Evolutionary conservation across 192 early-diverging fungal genomes (phyloP).

Genomic region (Umbelopsis ramanniana): DNA sequence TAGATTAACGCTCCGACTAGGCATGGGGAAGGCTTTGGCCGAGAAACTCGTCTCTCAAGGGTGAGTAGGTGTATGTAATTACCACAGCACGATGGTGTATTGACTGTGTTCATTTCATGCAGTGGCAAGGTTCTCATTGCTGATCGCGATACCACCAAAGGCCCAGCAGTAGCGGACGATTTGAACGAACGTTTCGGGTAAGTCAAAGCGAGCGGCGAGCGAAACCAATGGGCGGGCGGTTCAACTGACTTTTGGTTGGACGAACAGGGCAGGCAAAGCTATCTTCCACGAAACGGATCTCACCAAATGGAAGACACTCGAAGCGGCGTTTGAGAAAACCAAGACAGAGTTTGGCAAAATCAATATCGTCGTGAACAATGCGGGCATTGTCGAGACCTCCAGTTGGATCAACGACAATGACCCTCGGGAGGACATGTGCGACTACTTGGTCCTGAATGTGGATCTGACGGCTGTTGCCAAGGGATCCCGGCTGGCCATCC

Average conservation of each 20-base stretch:
- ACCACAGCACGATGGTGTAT: background rate
- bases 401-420: background rate
- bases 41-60: background rate
- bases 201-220: background rate
- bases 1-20: background rate
- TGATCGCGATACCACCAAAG: background rate
- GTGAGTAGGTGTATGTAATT: background rate
- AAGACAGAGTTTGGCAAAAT: slow-evolving; percentile 6
- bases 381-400: background rate
- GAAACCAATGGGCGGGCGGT: too few relatives aligned
- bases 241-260: background rate
- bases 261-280: background rate
- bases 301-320: slow-evolving; percentile 10
- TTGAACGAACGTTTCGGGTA: background rate
- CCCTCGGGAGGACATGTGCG: background rate
- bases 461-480: slow-evolving; percentile 3
- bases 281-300: slow-evolving; percentile 11
- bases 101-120: background rate
- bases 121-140: slow-evolving; percentile 17
- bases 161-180: background rate
- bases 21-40: slow-evolving; percentile 9
- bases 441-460: background rate
- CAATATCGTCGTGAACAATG: slow-evolving; percentile 16
- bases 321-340: background rate
- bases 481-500: background rate